Evolutionary conservation across 176 grass and related monocot species (phyloP).

Genomic region (Aechmea fasciata): DNA sequence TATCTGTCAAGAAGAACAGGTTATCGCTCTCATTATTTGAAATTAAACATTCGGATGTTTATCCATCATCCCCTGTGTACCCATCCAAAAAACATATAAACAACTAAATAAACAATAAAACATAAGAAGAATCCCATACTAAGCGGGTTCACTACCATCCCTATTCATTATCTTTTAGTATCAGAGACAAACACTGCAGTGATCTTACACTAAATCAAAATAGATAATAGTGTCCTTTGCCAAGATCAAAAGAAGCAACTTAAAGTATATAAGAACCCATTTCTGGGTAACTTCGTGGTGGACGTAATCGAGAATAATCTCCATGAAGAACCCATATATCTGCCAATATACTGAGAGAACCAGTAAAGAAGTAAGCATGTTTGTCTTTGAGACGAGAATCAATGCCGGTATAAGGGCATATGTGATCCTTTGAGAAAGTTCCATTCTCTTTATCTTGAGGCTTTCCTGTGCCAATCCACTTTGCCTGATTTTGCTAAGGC

Average conservation of each 20-base stretch:
- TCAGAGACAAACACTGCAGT: slow-evolving; percentile 14
- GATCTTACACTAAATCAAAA: slow-evolving; percentile 51
- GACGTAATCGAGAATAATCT: slow-evolving; percentile 85
- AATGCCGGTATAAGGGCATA: slow-evolving; percentile 54
- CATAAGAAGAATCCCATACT: background rate
- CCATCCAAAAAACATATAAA: background rate
- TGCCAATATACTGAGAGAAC: slow-evolving; percentile 63
- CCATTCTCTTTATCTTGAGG: slow-evolving; percentile 44
- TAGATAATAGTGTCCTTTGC: slow-evolving; percentile 65
- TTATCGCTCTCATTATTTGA: background rate
- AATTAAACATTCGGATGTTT: background rate
- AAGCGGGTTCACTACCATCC: slow-evolving; percentile 11
- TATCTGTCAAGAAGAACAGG: background rate
- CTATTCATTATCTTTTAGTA: slow-evolving; percentile 28
- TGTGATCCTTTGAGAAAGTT: slow-evolving; percentile 31
- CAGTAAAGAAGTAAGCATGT: slow-evolving; percentile 41
- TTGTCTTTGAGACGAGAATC: slow-evolving; percentile 52
- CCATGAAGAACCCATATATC: slow-evolving; percentile 83
- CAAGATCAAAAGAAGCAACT: slow-evolving; percentile 60
- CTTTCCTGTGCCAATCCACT: slow-evolving; percentile 49
- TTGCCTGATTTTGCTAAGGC: slow-evolving; percentile 25
- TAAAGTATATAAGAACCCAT: slow-evolving; percentile 84
- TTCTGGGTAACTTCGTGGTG: slow-evolving; percentile 69
- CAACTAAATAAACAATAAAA: background rate
- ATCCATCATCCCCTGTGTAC: background rate